A percentile compares a stretch with the other conserved stretches of the same genome.
Evolutionary conservation across 495 filamentous ascomycete species (phyloP).

Genomic region (Penicillium psychrofluorescens): DNA sequence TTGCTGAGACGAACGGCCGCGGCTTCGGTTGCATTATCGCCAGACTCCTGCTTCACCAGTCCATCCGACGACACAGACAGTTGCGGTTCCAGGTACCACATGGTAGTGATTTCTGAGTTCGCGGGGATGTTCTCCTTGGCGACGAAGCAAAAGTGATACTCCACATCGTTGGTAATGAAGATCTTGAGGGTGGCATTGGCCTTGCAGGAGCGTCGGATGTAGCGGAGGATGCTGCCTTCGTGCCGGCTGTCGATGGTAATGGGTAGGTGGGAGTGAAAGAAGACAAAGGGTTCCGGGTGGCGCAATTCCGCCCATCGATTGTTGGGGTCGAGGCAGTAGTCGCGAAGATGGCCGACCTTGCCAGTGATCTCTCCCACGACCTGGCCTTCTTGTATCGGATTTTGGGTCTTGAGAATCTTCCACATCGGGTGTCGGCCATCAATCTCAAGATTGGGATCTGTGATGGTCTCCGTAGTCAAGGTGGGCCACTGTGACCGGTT

Average conservation of each 20-base stretch:
- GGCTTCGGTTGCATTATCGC: constrained; percentile 38
- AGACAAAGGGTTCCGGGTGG: constrained; percentile 78
- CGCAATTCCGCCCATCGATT: constrained; percentile 72
- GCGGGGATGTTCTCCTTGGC: constrained; percentile 64
- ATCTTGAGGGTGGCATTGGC: constrained; percentile 80
- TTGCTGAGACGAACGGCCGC: constrained; percentile 55
- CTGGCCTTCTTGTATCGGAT: constrained; percentile 52
- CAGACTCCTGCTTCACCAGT: constrained; percentile 38
- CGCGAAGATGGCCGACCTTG: constrained; percentile 68
- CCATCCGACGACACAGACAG: constrained; percentile 38
- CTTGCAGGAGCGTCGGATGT: constrained; percentile 78
- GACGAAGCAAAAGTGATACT: constrained; percentile 86
- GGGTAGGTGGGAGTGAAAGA: constrained; percentile 73
- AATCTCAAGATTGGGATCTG: constrained; percentile 34
- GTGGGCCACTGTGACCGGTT: constrained; percentile 47
- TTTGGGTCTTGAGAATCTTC: constrained; percentile 63
- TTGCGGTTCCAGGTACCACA: constrained; percentile 56
- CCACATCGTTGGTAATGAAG: constrained; percentile 61
- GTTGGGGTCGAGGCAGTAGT: constrained; percentile 62
- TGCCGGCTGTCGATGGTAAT: constrained; percentile 85
- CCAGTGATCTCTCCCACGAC: constrained; percentile 85
- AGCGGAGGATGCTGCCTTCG: constrained; percentile 78
- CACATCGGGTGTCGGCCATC: constrained; percentile 49
- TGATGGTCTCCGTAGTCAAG: constrained; percentile 39
- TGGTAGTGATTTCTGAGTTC: constrained; percentile 55